Base-by-base conservation (phyloP, 108 stramenopile genomes). In the Nitzschia sp. region DNA sequence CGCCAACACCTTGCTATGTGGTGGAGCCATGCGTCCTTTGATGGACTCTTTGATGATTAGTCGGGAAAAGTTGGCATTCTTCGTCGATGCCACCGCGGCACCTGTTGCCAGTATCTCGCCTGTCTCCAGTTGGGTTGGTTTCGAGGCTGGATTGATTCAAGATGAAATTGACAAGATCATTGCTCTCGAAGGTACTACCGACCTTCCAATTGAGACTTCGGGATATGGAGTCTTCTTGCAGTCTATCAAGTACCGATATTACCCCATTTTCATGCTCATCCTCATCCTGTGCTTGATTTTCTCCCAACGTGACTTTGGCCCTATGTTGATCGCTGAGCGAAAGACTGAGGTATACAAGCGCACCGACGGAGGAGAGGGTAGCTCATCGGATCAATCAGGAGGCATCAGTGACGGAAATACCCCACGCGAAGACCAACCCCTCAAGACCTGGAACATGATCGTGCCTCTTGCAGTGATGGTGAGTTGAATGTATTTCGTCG, bases 41-140 rank as follows among this genome's bases (percentile, higher is more conserved):
- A 44, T 78, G 1, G 89, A 91, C 67, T 57, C 67, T 8, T 37
- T 81, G 12, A 54, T 54, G 15, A 62, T 87, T 10, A 74, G 71
- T 9, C 75, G 89, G 10, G 86, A 91, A 70, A 87, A 88, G 57
- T 62, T 86, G 2, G 77, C 89, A 8, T 91, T 86, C 51, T 59
- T 90, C 19, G 83, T 86, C 39, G 89, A 90, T 65, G 83, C 86
- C 19, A 90, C 86, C 6, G 58, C 85, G 2, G 84, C 89, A 21
- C 89, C 89, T 15, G 76, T 90, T 51, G 89, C 89, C 22, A 76
- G 71, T 44, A 67, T 90, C 53, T 63, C 72, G 22, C 89, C 89
- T 0, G 68, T 90, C 40, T 82, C 81, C 29, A 76, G 79, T 62
- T 90, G 89, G 89, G 80, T 87, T 59, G 89, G 86, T 34, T 90